Base-by-base conservation (phyloP, 805 yeast species). In the Candida pseudoglaebosa region DNA sequence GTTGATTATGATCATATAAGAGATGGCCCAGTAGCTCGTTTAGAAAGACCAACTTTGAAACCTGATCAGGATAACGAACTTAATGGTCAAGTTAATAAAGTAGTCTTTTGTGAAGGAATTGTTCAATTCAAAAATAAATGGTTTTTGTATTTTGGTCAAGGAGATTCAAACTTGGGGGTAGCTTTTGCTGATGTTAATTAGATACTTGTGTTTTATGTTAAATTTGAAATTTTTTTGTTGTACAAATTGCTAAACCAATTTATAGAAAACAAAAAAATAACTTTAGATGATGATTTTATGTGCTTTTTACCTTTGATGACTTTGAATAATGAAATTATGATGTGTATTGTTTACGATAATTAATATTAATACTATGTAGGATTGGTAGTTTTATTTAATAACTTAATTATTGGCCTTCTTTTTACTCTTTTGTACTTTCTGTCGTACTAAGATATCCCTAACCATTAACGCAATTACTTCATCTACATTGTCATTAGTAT, bases 371-470 rank as follows among this genome's bases (percentile, higher is more conserved):
- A n/a, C n/a, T n/a, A n/a, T n/a, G n/a, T n/a, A n/a, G n/a, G n/a
- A n/a, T n/a, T n/a, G n/a, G n/a, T n/a, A n/a, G n/a, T n/a, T n/a
- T n/a, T n/a, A n/a, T n/a, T n/a, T n/a, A n/a, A n/a, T n/a, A n/a
- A n/a, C n/a, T n/a, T 21, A 21, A 7, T 21, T 21, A 21, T 21
- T 21, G 24, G 5, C 12, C 26, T 33, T 33, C 28, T 33, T 33
- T 17, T 33, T 33, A 22, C 36, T 17, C 18, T 33, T 33, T 10
- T 33, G 28, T 22, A 33, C 7, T 14, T 33, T 33, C 44, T 47
- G 54, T 32, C 71, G 62, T 52, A 80, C 87, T 0, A 77, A 67
- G 21, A 78, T 62, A 46, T 82, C 89, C 42, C 84, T 57, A 1
- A 83, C 65, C 59, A 82, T 60, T 40, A 81, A 52, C 3, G 82